Percentiles rank a stretch among this genome's conserved stretches.
phyloP scores from a whole-genome alignment of 202 grass and related monocot species.

The Panicum hallii region DNA sequence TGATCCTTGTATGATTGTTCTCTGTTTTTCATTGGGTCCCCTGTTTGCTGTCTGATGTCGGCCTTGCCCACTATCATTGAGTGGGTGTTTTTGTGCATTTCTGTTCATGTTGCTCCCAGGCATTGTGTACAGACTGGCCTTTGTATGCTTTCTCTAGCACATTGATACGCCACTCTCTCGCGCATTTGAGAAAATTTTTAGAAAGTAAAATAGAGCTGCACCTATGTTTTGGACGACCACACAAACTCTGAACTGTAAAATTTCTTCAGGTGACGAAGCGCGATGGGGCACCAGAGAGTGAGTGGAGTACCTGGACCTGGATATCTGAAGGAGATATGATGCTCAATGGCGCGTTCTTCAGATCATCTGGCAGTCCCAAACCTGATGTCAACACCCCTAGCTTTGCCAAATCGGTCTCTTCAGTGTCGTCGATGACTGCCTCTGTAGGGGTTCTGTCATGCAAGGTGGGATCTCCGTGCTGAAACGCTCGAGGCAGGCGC shows the following conservation, averaged over 20 bases:
- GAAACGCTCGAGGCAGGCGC: too few species aligned
- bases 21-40: too few species aligned
- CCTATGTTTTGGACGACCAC: too few species aligned
- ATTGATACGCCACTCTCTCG: too few species aligned
- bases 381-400: slow-evolving; percentile 54
- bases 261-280: slow-evolving; percentile 63
- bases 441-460: slow-evolving; percentile 51
- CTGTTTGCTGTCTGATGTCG: too few species aligned
- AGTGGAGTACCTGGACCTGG: slow-evolving; percentile 80
- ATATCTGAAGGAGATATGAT: slow-evolving; percentile 63
- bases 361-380: slow-evolving; percentile 37
- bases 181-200: background rate
- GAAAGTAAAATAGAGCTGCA: background rate
- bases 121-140: too few species aligned
- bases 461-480: slow-evolving; percentile 57
- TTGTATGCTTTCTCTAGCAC: too few species aligned
- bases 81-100: too few species aligned
- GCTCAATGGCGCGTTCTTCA: slow-evolving; percentile 83
- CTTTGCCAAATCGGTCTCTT: slow-evolving; percentile 50
- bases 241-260: background rate
- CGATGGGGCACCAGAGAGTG: slow-evolving; percentile 35
- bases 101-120: too few species aligned
- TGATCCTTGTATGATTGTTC: too few species aligned
- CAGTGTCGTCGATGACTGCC: slow-evolving; percentile 43
- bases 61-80: too few species aligned